Evolutionary conservation across 2,329 filamentous ascomycete genomes (phyloP).

Genomic region (Microdochium trichocladiopsis): DNA sequence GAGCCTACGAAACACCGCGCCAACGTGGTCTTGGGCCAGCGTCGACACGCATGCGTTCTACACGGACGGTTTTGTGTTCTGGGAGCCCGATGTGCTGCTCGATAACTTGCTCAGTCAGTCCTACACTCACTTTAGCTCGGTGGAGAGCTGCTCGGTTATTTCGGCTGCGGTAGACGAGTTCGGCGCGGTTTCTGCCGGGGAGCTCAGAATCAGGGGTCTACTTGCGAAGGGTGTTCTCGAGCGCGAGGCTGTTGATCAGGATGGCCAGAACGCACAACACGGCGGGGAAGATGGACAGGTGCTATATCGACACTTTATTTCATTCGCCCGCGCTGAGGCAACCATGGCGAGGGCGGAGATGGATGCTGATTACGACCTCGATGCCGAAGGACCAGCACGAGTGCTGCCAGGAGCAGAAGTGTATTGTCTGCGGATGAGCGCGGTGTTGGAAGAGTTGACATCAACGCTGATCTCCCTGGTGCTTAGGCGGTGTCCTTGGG

Average conservation of each 20-base stretch:
- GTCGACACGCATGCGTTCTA: slow-evolving; percentile 1
- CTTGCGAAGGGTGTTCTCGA: background rate
- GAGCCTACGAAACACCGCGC: background rate
- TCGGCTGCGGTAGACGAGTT: slow-evolving; percentile 1
- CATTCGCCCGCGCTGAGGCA: background rate
- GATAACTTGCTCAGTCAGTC: background rate
- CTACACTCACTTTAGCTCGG: background rate
- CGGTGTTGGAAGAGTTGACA: background rate
- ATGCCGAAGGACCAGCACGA: background rate
- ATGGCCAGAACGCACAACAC: background rate
- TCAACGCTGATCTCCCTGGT: background rate
- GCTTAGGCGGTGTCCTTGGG: background rate
- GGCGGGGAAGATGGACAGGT: background rate
- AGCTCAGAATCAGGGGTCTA: background rate
- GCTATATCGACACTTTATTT: background rate
- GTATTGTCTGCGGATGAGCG: slow-evolving; percentile 1
- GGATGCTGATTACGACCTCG: background rate
- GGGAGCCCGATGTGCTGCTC: background rate
- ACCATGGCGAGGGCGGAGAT: background rate
- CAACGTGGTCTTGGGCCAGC: slow-evolving; percentile 8
- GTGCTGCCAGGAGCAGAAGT: background rate
- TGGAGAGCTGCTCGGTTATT: background rate
- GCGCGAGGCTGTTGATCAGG: background rate
- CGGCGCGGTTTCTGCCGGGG: background rate
- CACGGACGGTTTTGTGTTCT: slow-evolving; percentile 3